Evolutionary conservation across 768 basidiomycete species (phyloP), one percentile per base, ranked within the genome.

Genomic region (Boletus tylopilopsis): DNA sequence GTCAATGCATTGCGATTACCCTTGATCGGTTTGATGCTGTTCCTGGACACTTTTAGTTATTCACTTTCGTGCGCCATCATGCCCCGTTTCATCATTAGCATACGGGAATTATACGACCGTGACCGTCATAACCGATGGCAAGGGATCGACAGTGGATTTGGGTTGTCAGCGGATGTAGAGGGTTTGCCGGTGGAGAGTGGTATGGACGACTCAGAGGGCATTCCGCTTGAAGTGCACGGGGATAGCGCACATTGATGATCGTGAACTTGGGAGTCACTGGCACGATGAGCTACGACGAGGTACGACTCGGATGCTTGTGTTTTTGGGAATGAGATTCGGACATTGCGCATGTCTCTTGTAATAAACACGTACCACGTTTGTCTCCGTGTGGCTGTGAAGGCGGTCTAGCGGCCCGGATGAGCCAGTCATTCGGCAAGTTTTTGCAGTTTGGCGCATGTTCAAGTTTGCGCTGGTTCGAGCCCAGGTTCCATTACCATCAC

Each of bases 1-100:
- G 7, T 51, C 11, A 5, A 6, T 5, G 18, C 41, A 21, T 13
- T 45, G 6, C 21, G 15, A n/a, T 18, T 43, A 11, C 49, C 36
- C 0, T 1, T 13, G 19, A 8, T 15, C n/a, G 13, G 16, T 18
- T 16, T 44, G 24, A 43, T 15, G 50, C 2, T 29, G 21, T 27
- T 53, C 32, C 5, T 43, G 6, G 24, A 52, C 19, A 16, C 19
- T 24, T 10, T 53, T 18, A 25, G 39, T 15, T 53, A 45, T 39
- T 39, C 50, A 5, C 25, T 37, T 24, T 24, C 51, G 15, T 48
- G 37, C 29, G 34, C 37, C 10, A 27, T 50, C 29, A 51, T 57
- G 23, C 54, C 54, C 13, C 50, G 57, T 6, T 60, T 59, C 36
- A 50, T 60, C 33, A 48, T 60, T 3, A 39, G 23, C n/a, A 42